Conservation (phyloP, 2,329 filamentous ascomycete species). For the Coniella vitis region DNA sequence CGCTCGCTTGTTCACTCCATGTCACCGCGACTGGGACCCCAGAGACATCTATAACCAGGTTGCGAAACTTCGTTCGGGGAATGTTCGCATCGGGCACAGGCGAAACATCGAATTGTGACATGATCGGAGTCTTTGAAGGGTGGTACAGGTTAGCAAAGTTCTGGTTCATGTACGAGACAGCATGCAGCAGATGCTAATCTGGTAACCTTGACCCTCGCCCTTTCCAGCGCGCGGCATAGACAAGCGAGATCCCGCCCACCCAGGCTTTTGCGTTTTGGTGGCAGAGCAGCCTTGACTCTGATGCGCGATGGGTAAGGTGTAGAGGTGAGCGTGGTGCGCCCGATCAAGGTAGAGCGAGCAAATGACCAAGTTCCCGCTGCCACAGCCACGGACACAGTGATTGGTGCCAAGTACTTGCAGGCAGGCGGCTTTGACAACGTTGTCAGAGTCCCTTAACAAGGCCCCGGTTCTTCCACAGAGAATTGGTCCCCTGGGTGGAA, state of each 20-base stretch:
- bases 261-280: slow-evolving; percentile 7
- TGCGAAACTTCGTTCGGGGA: neutral
- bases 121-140: neutral
- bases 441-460: slow-evolving; percentile 7
- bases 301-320: slow-evolving; percentile 3
- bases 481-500: slow-evolving; percentile 8
- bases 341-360: neutral
- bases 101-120: neutral
- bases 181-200: neutral
- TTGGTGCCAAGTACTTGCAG: slow-evolving; percentile 1
- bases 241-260: slow-evolving; percentile 8
- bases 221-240: neutral
- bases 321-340: neutral
- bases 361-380: slow-evolving; percentile 7
- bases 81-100: neutral
- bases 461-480: slow-evolving; percentile 11
- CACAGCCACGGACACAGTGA: slow-evolving; percentile 1
- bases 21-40: neutral
- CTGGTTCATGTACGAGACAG: neutral
- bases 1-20: neutral
- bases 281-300: slow-evolving; percentile 13
- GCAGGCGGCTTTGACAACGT: slow-evolving; percentile 1
- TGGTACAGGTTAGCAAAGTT: neutral
- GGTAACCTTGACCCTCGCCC: slow-evolving; percentile 8
- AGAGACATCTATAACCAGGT: neutral